A percentile compares a stretch with the other conserved stretches of the same genome.
These are phyloP conservation scores for Trichosporon sp. DNA, from an alignment of 1,284 basidiomycete genomes.

Conservation along the genomic window DNA sequence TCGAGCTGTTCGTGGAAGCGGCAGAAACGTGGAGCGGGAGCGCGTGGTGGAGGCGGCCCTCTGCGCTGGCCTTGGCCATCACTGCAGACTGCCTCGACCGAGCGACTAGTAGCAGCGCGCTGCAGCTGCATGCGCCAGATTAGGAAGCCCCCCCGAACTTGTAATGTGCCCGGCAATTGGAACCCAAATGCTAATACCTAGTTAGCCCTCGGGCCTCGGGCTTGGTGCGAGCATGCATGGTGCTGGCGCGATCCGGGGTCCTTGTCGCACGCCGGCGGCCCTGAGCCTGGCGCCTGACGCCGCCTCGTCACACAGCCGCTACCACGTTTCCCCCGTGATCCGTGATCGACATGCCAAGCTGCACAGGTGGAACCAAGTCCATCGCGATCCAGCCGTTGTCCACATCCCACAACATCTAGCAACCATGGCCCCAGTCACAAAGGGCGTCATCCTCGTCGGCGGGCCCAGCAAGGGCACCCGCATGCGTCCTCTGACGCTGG, in stretches of 20 bases:
- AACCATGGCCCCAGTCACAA: slow-evolving; percentile 39
- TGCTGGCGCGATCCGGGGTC: not conserved
- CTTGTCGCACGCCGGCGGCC: no score
- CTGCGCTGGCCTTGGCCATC: no score
- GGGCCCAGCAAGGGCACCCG: slow-evolving; percentile 51
- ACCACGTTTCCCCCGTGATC: not conserved
- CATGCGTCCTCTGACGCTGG: slow-evolving; percentile 53
- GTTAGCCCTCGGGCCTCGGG: not conserved
- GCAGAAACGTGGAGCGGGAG: not conserved
- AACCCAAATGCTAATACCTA: not conserved
- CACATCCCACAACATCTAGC: not conserved
- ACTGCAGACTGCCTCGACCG: no score
- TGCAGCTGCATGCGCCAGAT: not conserved
- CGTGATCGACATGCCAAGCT: not conserved
- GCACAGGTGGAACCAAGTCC: not conserved
- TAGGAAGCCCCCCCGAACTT: not conserved
- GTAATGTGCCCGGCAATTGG: not conserved
- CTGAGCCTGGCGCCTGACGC: no score
- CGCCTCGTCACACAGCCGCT: not conserved
- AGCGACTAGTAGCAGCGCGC: no score
- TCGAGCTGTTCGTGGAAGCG: not conserved
- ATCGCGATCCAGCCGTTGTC: no score
- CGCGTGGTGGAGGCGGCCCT: not conserved
- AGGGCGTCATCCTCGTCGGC: slow-evolving; percentile 49
- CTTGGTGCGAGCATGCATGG: no score